These are phyloP conservation scores for Neurospora sp. DNA, from an alignment of 495 filamentous ascomycete species.

Conservation along the genomic window DNA sequence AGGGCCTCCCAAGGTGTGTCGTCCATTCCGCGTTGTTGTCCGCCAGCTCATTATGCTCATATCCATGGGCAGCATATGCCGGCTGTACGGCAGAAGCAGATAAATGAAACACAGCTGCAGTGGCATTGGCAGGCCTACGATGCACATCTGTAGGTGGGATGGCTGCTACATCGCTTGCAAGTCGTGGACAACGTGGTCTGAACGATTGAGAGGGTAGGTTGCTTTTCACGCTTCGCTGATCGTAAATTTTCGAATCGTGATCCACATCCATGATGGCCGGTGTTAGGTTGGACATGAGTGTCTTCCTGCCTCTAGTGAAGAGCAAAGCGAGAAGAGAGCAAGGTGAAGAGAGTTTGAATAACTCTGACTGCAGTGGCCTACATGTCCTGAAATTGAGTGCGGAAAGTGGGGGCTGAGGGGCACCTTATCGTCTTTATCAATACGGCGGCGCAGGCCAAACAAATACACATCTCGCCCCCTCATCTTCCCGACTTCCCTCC, in stretches of 20 bases:
- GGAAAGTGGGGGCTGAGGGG: background rate
- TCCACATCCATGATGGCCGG: background rate
- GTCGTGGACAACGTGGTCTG: background rate
- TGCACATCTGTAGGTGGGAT: background rate
- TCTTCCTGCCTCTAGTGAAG: background rate
- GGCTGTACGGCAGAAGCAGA: background rate
- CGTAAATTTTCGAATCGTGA: background rate
- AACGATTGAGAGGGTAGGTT: background rate
- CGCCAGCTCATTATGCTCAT: background rate
- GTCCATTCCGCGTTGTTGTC: background rate
- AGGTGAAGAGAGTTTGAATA: background rate
- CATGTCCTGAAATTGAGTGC: background rate
- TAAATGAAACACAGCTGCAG: background rate
- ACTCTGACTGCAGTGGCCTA: background rate
- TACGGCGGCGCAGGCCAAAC: background rate
- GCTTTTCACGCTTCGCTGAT: background rate
- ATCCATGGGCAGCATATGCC: background rate
- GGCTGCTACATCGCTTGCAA: background rate
- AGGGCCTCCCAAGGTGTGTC: background rate
- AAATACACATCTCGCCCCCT: background rate
- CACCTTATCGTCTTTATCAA: background rate
- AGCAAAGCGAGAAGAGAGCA: background rate
- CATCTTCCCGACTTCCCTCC: background rate
- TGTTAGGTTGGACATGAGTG: background rate
- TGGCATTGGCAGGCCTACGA: background rate